Evolutionary conservation across 2,329 filamentous ascomycete species (phyloP), one percentile per base, ranked within the genome.

Genomic region (Penicillium sp.): DNA sequence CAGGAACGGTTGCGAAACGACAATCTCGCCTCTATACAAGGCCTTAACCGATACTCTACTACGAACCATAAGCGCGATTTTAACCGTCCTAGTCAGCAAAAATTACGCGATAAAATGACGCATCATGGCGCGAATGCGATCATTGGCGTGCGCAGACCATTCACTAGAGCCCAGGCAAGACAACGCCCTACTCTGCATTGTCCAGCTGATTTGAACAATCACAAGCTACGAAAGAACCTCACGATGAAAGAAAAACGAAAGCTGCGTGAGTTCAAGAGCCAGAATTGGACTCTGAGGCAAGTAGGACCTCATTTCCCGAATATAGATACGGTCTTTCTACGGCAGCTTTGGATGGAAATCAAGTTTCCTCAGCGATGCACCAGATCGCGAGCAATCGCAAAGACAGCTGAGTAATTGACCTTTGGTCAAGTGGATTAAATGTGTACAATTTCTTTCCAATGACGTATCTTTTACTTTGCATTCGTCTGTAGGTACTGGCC

Each of bases 211-310:
- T 45, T n/a, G 42, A 43, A 35, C 23, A 37, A 29, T 9, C n/a
- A n/a, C n/a, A 54, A 35, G 27, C 26, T 22, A 2, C 51, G 47
- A 26, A 49, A 51, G 37, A 58, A 55, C 11, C 54, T 59, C 11
- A 53, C 33, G 22, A 9, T 46, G 52, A 50, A 23, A 18, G 55
- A 57, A 11, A 55, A 37, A 52, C 29, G 51, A 26, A 56, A 55
- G 43, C 18, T 60, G 6, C 50, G 47, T 54, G 49, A 53, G 29
- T 26, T 57, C 23, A 59, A 56, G 47, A 25, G 51, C 43, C 42
- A 56, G 14, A 59, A 56, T 22, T 12, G 40, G 31, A 56, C 50
- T 33, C 49, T 56, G n/a, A 60, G 58, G 23, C 50, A 57, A 37
- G 51, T 60, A 47, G 53, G 49, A 33, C 23, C 47, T 49, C 53